These are phyloP conservation scores for Herpomyces periplanetae DNA, from an alignment of 2,329 filamentous ascomycete species.

Conservation along the genomic window DNA sequence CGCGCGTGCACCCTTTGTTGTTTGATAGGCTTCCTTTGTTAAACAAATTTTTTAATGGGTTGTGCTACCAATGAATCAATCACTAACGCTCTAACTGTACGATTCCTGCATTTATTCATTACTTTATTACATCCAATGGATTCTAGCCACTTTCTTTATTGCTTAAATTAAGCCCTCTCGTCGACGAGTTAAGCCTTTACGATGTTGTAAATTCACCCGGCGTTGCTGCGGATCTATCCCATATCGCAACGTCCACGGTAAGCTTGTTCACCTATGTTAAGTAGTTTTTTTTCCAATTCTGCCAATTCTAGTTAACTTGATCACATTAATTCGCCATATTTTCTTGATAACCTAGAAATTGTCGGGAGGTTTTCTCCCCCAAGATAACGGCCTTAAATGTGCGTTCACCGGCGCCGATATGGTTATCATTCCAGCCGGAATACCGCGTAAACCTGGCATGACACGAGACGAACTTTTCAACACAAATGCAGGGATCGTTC, in stretches of 20 bases:
- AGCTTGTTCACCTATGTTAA: slow-evolving; percentile 8
- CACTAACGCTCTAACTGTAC: background rate
- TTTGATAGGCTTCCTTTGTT: background rate
- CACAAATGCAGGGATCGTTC: slow-evolving; percentile 93
- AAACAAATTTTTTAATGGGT: background rate
- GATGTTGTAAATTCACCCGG: slow-evolving; percentile 97
- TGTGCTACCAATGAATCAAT: background rate
- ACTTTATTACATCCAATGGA: slow-evolving; percentile 2
- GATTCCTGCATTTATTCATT: background rate
- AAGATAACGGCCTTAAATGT: slow-evolving; percentile 37
- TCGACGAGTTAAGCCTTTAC: slow-evolving; percentile 80
- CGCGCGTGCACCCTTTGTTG: slow-evolving; percentile 1
- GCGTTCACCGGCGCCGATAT: slow-evolving; percentile 79
- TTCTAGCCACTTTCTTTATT: slow-evolving; percentile 66
- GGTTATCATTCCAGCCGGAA: slow-evolving; percentile 83
- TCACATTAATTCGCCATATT: too few species aligned
- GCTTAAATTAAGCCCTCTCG: slow-evolving; percentile 50
- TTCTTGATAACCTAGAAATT: too few species aligned
- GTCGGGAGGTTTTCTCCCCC: slow-evolving; percentile 68
- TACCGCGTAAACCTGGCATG: slow-evolving; percentile 94
- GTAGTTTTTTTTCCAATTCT: slow-evolving; percentile 1
- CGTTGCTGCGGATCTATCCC: slow-evolving; percentile 75
- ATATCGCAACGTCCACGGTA: slow-evolving; percentile 68
- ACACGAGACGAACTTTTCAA: slow-evolving; percentile 98
- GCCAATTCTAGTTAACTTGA: too few species aligned